Percentiles rank a stretch among this genome's conserved stretches.
phyloP scores from a whole-genome alignment of 495 filamentous ascomycete species.

The Daldinia loculata region DNA sequence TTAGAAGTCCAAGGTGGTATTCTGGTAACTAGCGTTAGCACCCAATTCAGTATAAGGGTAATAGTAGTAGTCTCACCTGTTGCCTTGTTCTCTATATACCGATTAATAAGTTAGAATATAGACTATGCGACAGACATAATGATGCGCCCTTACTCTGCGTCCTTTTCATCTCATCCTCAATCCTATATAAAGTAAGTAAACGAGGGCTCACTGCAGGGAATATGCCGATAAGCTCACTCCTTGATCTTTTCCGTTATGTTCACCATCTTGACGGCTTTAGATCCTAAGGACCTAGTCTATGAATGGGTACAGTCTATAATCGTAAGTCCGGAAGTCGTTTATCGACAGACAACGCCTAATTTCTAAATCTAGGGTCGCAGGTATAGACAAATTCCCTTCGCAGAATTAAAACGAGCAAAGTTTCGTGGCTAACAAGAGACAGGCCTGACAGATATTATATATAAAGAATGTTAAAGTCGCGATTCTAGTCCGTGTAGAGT shows the following conservation, averaged over 20 bases:
- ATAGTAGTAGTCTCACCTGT: constrained; percentile 70
- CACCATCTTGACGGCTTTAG: constrained; percentile 79
- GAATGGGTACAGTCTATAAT: neutral
- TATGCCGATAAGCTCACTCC: constrained; percentile 67
- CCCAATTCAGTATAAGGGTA: neutral
- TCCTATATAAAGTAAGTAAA: constrained; percentile 65
- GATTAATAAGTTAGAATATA: constrained; percentile 40
- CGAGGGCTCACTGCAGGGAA: neutral
- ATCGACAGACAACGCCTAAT: neutral
- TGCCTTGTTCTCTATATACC: constrained; percentile 89
- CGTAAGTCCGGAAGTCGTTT: neutral
- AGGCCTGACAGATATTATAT: neutral
- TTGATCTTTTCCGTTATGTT: constrained; percentile 99
- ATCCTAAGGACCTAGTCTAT: constrained; percentile 3
- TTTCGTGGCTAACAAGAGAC: neutral
- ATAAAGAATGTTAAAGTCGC: constrained; percentile 9
- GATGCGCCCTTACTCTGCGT: constrained; percentile 81
- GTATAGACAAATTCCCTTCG: neutral
- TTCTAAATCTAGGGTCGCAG: neutral
- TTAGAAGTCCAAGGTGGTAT: constrained; percentile 96
- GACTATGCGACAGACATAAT: constrained; percentile 10
- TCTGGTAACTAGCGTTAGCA: constrained; percentile 62
- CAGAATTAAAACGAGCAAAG: neutral
- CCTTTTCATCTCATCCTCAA: constrained; percentile 99
- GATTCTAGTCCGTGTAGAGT: constrained; percentile 9